These are phyloP conservation scores for Oxytropis ochrocephala DNA, from an alignment of 306 rosid species.

Conservation along the genomic window DNA sequence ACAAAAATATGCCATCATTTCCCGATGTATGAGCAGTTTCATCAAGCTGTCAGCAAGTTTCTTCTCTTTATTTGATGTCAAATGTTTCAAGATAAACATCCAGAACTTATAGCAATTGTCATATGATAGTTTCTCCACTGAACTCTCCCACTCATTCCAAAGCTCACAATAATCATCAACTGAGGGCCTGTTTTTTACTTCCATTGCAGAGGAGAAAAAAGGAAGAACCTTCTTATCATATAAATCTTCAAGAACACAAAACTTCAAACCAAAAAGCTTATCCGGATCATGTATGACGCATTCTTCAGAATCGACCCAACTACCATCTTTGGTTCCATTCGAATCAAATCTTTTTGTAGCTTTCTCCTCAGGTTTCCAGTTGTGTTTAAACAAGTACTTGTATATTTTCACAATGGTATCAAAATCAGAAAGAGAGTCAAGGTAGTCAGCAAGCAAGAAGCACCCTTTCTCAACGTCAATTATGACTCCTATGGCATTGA, in stretches of 20 bases:
- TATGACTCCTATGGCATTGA: slow-evolving; percentile 46
- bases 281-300: slow-evolving; percentile 52
- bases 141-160: slow-evolving; percentile 67
- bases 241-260: slow-evolving; percentile 33
- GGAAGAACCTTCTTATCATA: slow-evolving; percentile 26
- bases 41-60: slow-evolving; percentile 28
- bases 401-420: slow-evolving; percentile 35
- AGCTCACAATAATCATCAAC: slow-evolving; percentile 49
- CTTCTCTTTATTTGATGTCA: slow-evolving; percentile 9
- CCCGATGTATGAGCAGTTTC: slow-evolving; percentile 46
- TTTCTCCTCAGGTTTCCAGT: slow-evolving; percentile 43
- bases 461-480: slow-evolving; percentile 34
- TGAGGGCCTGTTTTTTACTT: slow-evolving; percentile 34
- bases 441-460: slow-evolving; percentile 40
- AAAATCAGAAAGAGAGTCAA: slow-evolving; percentile 22
- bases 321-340: slow-evolving; percentile 26
- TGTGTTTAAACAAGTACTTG: slow-evolving; percentile 28
- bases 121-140: slow-evolving; percentile 23
- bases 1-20: slow-evolving; percentile 30
- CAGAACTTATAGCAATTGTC: slow-evolving; percentile 61
- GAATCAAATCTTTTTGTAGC: slow-evolving; percentile 46
- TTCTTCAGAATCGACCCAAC: slow-evolving; percentile 38
- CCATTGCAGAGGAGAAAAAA: slow-evolving; percentile 41
- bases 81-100: slow-evolving; percentile 39
- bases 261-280: slow-evolving; percentile 44